Conservation (phyloP, 371 early-diverging fungal species). For the Nematocida minor region DNA sequence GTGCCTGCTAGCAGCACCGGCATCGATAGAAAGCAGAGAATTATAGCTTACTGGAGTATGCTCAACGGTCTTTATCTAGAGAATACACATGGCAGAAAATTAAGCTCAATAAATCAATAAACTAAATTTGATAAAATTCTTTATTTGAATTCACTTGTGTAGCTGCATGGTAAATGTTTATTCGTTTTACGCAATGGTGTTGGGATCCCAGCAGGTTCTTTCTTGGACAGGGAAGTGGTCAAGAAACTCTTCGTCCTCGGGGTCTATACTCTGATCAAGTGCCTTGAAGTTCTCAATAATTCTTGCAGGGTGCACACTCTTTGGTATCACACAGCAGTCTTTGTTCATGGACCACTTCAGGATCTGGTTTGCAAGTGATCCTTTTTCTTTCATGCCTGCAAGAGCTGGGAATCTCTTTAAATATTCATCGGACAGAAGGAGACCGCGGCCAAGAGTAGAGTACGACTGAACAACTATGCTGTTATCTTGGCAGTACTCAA, state of each 20-base stretch:
- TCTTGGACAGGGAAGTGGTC: conserved; percentile 11
- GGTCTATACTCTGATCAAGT: conserved; percentile 29
- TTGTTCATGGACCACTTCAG: conserved; percentile 71
- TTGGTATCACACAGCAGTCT: conserved; percentile 57
- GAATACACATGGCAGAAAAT: too few species aligned
- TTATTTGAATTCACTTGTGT: too few species aligned
- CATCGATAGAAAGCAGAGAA: too few species aligned
- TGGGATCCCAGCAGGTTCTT: conserved; percentile 53
- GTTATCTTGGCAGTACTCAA: conserved; percentile 70
- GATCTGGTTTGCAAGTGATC: conserved; percentile 70
- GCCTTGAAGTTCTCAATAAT: conserved; percentile 57
- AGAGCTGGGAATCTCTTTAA: conserved; percentile 6
- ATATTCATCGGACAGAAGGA: conserved; percentile 66
- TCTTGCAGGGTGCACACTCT: conserved; percentile 42
- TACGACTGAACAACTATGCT: conserved; percentile 73
- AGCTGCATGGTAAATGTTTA: too few species aligned
- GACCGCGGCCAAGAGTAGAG: conserved; percentile 72
- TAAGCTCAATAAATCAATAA: too few species aligned
- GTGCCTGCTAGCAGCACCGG: too few species aligned
- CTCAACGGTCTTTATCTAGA: too few species aligned
- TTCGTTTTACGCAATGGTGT: conserved; percentile 19
- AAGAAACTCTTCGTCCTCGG: conserved; percentile 5
- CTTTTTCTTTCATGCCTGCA: conserved; percentile 60
- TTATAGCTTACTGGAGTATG: too few species aligned
- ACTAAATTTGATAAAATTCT: too few species aligned